phyloP scores from a whole-genome alignment of 2,329 filamentous ascomycete species.

The Diaporthe sp. region DNA sequence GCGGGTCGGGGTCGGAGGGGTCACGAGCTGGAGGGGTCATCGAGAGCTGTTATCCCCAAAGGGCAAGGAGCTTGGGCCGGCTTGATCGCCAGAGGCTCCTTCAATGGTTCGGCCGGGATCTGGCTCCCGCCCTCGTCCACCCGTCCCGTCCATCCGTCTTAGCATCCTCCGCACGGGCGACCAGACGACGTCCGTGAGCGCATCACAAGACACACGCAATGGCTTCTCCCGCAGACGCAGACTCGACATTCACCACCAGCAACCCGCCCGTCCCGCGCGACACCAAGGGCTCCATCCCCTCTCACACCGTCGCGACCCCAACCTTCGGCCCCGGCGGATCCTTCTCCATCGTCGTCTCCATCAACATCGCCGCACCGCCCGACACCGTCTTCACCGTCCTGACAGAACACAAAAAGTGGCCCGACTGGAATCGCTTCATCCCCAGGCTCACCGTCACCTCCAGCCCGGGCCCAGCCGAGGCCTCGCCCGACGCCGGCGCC shows the following conservation, averaged over 20 bases:
- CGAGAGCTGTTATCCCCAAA: neutral
- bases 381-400: conserved; percentile 47
- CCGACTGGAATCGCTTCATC: conserved; percentile 50
- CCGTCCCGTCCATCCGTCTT: neutral
- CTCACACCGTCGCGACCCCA: conserved; percentile 43
- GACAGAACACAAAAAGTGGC: conserved; percentile 45
- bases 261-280: conserved; percentile 32
- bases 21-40: too few relatives aligned
- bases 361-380: conserved; percentile 47
- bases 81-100: neutral
- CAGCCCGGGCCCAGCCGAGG: conserved; percentile 34
- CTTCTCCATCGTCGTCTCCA: conserved; percentile 46
- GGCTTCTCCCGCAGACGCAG: neutral
- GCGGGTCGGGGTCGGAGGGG: neutral
- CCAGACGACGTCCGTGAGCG: neutral
- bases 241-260: conserved; percentile 29
- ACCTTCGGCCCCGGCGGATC: conserved; percentile 44
- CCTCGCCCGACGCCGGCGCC: conserved; percentile 37
- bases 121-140: neutral
- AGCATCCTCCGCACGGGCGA: neutral
- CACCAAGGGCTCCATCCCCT: conserved; percentile 34
- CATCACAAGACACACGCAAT: neutral
- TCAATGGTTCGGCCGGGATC: neutral
- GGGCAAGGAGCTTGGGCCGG: conserved; percentile 25
- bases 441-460: conserved; percentile 42